Percentiles rank a stretch among this genome's conserved stretches.
These are phyloP conservation scores for Themeda triandra DNA, from an alignment of 176 grass and related monocot species.

Conservation along the genomic window DNA sequence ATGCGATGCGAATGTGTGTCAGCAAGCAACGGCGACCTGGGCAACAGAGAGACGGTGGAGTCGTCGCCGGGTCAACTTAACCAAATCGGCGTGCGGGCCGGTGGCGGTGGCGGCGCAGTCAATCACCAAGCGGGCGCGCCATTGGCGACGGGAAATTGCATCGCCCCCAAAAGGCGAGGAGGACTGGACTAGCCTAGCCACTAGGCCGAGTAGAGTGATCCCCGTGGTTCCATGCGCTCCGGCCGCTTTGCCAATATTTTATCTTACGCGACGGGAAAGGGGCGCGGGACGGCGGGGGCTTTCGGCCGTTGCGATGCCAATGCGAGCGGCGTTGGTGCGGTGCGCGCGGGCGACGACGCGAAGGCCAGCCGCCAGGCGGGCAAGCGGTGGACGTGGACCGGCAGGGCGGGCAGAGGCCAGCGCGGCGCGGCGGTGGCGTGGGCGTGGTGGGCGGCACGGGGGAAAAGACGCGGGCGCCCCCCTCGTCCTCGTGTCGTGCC, in stretches of 20 bases:
- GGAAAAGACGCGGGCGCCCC: conserved; percentile 10
- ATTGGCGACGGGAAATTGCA: conserved; percentile 6
- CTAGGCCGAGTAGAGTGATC: neutral
- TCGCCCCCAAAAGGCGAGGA: neutral
- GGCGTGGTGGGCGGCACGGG: neutral
- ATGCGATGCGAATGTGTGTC: conserved; percentile 1
- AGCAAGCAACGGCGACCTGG: conserved; percentile 9
- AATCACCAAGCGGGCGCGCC: neutral
- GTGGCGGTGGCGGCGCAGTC: neutral
- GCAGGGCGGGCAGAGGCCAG: neutral
- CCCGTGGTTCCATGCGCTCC: neutral
- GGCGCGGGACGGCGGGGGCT: neutral
- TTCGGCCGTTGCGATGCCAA: neutral
- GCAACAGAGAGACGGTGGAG: too few species aligned
- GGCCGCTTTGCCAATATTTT: neutral
- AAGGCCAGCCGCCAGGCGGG: too few species aligned
- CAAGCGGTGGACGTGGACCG: too few species aligned
- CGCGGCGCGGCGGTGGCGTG: neutral
- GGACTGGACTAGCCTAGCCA: neutral
- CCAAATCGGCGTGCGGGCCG: neutral
- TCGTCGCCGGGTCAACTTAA: conserved; percentile 6
- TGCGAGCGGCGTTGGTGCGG: too few species aligned
- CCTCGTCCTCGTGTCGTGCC: too few species aligned
- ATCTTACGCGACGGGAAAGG: neutral
- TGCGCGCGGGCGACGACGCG: too few species aligned